Evolutionary conservation across 1,139 yeast genomes (phyloP).

Genomic region (Arxiozyma heterogenica): DNA sequence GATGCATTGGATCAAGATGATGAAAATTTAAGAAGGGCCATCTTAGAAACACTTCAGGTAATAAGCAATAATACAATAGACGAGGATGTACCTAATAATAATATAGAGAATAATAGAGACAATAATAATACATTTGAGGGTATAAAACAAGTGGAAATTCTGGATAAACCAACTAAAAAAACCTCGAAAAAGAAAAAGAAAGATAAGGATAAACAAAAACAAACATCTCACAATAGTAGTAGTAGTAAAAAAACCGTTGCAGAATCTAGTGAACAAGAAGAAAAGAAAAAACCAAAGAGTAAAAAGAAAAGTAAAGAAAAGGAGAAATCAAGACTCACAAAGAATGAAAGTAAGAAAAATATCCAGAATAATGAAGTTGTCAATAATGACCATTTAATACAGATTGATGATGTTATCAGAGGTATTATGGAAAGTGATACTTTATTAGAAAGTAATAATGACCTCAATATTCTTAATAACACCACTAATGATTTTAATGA

Average conservation of each 20-base stretch:
- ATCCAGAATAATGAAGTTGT: conserved; percentile 3
- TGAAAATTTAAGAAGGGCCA: conserved; percentile 28
- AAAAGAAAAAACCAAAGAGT: conserved; percentile 4
- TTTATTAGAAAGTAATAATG: not conserved
- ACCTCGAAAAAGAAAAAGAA: conserved; percentile 17
- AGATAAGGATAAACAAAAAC: conserved; percentile 7
- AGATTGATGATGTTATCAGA: conserved; percentile 28
- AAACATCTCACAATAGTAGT: not conserved
- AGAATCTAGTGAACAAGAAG: conserved; percentile 7
- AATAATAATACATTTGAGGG: not conserved
- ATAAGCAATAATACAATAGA: conserved; percentile 8
- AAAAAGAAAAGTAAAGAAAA: conserved; percentile 4
- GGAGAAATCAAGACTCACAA: conserved; percentile 7
- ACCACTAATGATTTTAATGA: not conserved
- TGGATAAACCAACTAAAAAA: conserved; percentile 12
- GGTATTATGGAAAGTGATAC: conserved; percentile 22
- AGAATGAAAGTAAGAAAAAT: conserved; percentile 5
- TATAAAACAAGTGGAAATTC: conserved; percentile 9
- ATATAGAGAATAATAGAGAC: not conserved
- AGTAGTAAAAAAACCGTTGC: conserved; percentile 10
- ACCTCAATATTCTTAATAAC: not conserved
- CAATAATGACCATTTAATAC: conserved; percentile 10
- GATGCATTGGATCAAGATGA: conserved; percentile 29
- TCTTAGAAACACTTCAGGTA: conserved; percentile 25
- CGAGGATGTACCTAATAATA: conserved; percentile 4